Evolutionary conservation across 2,329 filamentous ascomycete genomes (phyloP).

Genomic region (Calycina herbarum): DNA sequence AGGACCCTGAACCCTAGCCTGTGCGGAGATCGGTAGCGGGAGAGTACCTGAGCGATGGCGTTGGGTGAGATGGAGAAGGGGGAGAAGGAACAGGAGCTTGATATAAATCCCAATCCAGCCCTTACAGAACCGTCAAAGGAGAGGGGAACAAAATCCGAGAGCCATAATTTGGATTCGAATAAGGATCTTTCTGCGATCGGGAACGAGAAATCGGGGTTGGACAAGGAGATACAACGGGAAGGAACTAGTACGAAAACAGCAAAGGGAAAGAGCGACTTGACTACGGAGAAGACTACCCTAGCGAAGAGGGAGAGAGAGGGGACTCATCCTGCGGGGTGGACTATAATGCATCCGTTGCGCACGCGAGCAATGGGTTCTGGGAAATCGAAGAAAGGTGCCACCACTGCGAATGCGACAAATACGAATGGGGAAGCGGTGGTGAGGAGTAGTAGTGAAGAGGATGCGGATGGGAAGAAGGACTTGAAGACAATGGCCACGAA

Average conservation of each 20-base stretch:
- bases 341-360: conserved; percentile 30
- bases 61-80: not conserved
- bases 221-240: not conserved
- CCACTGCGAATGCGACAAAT: conserved; percentile 5
- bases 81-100: not conserved
- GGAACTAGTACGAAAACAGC: conserved; percentile 6
- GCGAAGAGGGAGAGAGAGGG: conserved; percentile 15
- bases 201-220: not conserved
- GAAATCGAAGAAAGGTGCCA: conserved; percentile 18
- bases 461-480: conserved; percentile 16
- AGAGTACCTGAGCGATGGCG: not conserved
- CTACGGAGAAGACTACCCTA: not conserved
- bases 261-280: not conserved
- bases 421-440: conserved; percentile 9
- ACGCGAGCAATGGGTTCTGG: conserved; percentile 18
- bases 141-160: not conserved
- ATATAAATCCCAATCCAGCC: not conserved
- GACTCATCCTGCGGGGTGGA: conserved; percentile 25
- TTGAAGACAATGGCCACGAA: conserved; percentile 24
- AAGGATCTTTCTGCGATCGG: not conserved
- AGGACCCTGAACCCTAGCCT: not conserved
- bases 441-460: conserved; percentile 12
- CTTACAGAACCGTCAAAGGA: not conserved
- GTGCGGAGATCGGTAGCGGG: not conserved
- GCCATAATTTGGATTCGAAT: too few species aligned